These are phyloP conservation scores for Ceratocystis cacaofunesta DNA, from an alignment of 2,329 filamentous ascomycete genomes.

Conservation along the genomic window DNA sequence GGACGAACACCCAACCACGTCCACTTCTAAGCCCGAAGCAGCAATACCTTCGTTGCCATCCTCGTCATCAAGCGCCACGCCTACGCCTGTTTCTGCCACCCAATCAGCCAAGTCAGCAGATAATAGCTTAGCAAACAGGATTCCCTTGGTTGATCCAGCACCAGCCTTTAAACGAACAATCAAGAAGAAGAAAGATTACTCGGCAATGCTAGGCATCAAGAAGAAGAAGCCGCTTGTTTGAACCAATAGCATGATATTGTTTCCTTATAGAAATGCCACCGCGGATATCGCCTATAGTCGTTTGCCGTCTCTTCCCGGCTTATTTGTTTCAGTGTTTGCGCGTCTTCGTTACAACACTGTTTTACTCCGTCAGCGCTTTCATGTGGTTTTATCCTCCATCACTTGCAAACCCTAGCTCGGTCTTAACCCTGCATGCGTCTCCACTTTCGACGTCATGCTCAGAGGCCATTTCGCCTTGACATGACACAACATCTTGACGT, in stretches of 20 bases:
- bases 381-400: background rate
- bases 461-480: background rate
- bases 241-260: slow-evolving; percentile 13
- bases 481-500: background rate
- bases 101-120: background rate
- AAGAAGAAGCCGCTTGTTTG: slow-evolving; percentile 54
- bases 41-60: background rate
- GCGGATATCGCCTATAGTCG: too few species aligned
- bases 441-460: slow-evolving; percentile 6
- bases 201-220: slow-evolving; percentile 68
- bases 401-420: background rate
- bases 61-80: background rate
- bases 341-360: background rate
- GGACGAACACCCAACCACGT: slow-evolving; percentile 2
- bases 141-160: slow-evolving; percentile 16
- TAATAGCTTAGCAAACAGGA: slow-evolving; percentile 18
- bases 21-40: background rate
- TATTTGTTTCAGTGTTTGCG: background rate
- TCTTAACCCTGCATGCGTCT: background rate
- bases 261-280: background rate
- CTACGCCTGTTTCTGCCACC: background rate
- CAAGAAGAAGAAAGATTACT: slow-evolving; percentile 78
- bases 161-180: slow-evolving; percentile 52
- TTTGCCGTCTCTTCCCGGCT: background rate
- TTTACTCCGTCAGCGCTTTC: slow-evolving; percentile 14